phyloP scores from a whole-genome alignment of 306 rosid species.

The Ormosia semicastrata region DNA sequence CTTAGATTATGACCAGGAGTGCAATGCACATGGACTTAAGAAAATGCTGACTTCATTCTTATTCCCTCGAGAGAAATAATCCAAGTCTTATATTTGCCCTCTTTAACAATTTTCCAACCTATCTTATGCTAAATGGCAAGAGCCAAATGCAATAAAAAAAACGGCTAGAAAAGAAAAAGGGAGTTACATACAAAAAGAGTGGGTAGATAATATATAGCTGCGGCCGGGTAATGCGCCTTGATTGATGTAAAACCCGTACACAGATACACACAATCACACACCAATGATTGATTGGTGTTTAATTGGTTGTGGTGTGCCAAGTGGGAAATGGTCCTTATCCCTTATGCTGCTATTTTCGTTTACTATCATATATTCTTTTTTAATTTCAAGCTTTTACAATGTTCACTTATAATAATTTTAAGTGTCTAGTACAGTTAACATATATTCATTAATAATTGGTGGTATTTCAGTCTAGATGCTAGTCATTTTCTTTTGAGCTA shows the following conservation, averaged over 20 bases:
- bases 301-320: background rate
- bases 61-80: background rate
- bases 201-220: background rate
- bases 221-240: slow-evolving; percentile 32
- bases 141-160: background rate
- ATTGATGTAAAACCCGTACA: slow-evolving; percentile 14
- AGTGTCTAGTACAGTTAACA: background rate
- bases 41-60: background rate
- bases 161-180: background rate
- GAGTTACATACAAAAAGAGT: background rate
- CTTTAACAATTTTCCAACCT: background rate
- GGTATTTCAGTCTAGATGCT: background rate
- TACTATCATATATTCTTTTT: background rate
- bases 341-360: background rate
- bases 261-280: background rate
- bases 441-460: background rate
- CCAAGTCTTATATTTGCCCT: background rate
- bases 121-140: background rate
- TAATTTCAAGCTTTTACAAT: background rate
- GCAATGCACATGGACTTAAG: background rate
- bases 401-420: background rate
- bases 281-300: background rate
- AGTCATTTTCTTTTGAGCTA: background rate
- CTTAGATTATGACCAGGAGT: background rate
- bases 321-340: background rate